Evolutionary conservation across 371 early-diverging fungal genomes (phyloP).

Genomic region (Actinomortierella ambigua): DNA sequence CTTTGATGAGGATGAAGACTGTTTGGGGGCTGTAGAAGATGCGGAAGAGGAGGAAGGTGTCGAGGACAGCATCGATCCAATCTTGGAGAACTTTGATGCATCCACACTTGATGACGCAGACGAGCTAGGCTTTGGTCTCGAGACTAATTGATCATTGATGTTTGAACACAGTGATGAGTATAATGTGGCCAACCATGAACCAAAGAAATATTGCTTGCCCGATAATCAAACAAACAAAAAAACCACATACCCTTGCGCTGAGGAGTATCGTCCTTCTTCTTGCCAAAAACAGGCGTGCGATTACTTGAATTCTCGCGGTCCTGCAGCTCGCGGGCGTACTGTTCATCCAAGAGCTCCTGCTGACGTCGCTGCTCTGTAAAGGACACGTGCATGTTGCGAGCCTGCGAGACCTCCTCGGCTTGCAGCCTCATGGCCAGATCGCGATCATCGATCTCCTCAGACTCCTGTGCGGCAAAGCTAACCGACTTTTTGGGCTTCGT

Average conservation of each 20-base stretch:
- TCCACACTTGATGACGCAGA: constrained; percentile 35
- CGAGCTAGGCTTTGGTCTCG: constrained; percentile 36
- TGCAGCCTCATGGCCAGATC: constrained; percentile 49
- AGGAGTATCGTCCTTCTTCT: constrained; percentile 33
- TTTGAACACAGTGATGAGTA: background rate
- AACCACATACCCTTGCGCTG: constrained; percentile 38
- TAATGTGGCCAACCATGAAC: background rate
- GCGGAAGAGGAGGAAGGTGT: constrained; percentile 23
- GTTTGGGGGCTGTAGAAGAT: constrained; percentile 49
- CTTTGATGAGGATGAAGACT: constrained; percentile 50
- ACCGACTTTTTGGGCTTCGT: constrained; percentile 46
- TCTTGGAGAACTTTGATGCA: constrained; percentile 42
- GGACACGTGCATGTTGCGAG: constrained; percentile 19
- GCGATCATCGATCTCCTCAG: constrained; percentile 34
- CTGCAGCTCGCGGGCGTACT: constrained; percentile 76
- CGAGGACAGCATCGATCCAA: constrained; percentile 15
- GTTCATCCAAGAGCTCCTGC: constrained; percentile 64
- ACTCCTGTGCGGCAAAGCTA: constrained; percentile 47
- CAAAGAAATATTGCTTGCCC: too few species aligned
- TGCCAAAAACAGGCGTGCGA: constrained; percentile 43
- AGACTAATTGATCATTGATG: constrained; percentile 10
- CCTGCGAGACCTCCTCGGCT: constrained; percentile 43
- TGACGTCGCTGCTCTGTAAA: constrained; percentile 41
- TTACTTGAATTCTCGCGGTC: constrained; percentile 55
- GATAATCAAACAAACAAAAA: background rate